phyloP scores from a whole-genome alignment of 768 basidiomycete genomes.

The Strobilomyces echinocephalus region DNA sequence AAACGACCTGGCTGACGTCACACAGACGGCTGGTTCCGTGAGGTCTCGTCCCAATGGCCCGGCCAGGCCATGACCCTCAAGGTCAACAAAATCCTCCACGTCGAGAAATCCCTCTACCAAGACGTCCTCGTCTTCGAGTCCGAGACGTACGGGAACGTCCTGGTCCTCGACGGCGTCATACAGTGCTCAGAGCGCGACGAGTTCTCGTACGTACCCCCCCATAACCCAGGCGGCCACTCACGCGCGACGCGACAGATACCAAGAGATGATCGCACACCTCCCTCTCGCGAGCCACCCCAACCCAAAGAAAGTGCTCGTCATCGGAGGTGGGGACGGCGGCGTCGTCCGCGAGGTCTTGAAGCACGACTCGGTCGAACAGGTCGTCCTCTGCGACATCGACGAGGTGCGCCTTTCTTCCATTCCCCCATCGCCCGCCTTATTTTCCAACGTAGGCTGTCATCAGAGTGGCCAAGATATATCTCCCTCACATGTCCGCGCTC shows the following conservation, averaged over 20 bases:
- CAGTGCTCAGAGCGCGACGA: constrained; percentile 98
- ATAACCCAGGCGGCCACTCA: background rate
- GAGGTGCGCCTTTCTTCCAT: constrained; percentile 48
- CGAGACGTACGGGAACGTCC: constrained; percentile 94
- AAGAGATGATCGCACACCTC: constrained; percentile 98
- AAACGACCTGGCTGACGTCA: background rate
- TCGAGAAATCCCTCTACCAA: constrained; percentile 90
- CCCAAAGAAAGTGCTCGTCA: constrained; percentile 93
- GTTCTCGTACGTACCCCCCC: constrained; percentile 73
- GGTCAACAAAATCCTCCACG: constrained; percentile 92
- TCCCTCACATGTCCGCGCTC: constrained; percentile 90
- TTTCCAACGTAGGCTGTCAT: constrained; percentile 67
- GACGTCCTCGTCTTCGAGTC: constrained; percentile 97
- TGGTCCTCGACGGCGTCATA: constrained; percentile 91
- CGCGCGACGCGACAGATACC: constrained; percentile 57
- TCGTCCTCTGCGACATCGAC: constrained; percentile 96
- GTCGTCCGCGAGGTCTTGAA: constrained; percentile 97
- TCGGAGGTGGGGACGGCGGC: constrained; percentile 97
- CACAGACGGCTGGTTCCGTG: constrained; percentile 92
- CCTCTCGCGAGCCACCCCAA: constrained; percentile 96
- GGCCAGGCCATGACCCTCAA: constrained; percentile 97
- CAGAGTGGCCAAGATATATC: constrained; percentile 87
- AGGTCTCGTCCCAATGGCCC: constrained; percentile 93
- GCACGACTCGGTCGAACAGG: constrained; percentile 84
- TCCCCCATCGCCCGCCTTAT: background rate